phyloP scores from a whole-genome alignment of 2,329 filamentous ascomycete species.

The Dothistroma pini region DNA sequence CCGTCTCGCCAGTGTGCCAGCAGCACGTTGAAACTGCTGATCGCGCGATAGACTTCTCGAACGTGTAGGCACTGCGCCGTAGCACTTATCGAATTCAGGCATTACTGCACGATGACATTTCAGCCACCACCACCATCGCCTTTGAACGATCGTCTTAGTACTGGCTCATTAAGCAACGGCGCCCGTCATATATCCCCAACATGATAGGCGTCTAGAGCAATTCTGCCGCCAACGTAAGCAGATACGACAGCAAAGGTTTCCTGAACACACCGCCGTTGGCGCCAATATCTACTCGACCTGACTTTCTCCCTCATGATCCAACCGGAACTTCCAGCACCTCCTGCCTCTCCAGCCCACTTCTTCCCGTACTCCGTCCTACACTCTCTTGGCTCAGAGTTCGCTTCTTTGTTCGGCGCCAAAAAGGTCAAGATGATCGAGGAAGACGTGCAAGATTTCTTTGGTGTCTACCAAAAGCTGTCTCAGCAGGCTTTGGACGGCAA shows the following conservation, averaged over 20 bases:
- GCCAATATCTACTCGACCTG: not conserved
- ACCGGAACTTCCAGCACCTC: not conserved
- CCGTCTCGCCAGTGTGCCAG: not conserved
- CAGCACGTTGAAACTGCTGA: not conserved
- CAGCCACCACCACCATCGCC: not conserved
- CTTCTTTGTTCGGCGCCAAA: not conserved
- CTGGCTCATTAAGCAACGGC: not conserved
- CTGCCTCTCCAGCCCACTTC: not conserved
- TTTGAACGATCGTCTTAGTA: not conserved
- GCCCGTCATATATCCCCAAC: not conserved
- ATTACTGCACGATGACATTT: not conserved
- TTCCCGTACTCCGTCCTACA: not conserved
- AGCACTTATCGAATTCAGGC: not conserved
- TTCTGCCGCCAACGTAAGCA: not conserved
- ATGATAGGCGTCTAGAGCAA: too few species aligned
- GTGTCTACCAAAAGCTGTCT: not conserved
- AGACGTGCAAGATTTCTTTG: not conserved
- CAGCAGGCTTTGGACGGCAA: not conserved
- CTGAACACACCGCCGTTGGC: not conserved
- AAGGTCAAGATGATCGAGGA: constrained; percentile 3
- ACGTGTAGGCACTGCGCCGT: not conserved
- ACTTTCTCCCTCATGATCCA: not conserved
- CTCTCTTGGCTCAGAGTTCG: not conserved
- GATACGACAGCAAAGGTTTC: not conserved
- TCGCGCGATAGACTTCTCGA: not conserved